Conservation (phyloP, 306 rosid genomes). For the Hippophae tibetana region DNA sequence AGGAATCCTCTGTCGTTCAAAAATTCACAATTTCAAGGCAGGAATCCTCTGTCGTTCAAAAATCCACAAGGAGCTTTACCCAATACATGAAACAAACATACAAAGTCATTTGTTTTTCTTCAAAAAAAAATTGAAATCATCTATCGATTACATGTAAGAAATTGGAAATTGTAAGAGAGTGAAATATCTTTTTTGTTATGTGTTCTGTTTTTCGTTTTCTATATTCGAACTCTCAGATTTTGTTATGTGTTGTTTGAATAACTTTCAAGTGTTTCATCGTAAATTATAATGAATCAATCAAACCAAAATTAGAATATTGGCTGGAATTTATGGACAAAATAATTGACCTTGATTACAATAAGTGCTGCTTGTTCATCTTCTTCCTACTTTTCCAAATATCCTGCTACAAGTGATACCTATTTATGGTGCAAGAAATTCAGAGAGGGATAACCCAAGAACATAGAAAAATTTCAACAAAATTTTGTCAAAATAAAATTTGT, state of each 20-base stretch:
- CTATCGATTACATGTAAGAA: too few relatives aligned
- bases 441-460: neutral
- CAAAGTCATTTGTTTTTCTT: too few relatives aligned
- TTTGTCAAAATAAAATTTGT: neutral
- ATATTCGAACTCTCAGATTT: too few relatives aligned
- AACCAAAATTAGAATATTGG: neutral
- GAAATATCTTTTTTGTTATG: too few relatives aligned
- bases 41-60: constrained; percentile 56
- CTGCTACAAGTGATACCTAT: constrained; percentile 72
- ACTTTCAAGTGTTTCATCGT: too few relatives aligned
- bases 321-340: neutral
- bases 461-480: neutral
- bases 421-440: neutral
- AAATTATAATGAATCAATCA: neutral
- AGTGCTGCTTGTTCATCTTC: constrained; percentile 66
- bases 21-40: constrained; percentile 65
- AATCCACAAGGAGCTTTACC: constrained; percentile 7
- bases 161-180: neutral
- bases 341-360: constrained; percentile 64
- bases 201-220: too few relatives aligned
- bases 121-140: too few relatives aligned
- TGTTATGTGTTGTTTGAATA: too few relatives aligned
- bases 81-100: too few relatives aligned
- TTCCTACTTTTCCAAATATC: constrained; percentile 82
- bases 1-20: constrained; percentile 60